Evolutionary conservation across 139 green algal species (phyloP).

Genomic region (Parachlorella kessleri): DNA sequence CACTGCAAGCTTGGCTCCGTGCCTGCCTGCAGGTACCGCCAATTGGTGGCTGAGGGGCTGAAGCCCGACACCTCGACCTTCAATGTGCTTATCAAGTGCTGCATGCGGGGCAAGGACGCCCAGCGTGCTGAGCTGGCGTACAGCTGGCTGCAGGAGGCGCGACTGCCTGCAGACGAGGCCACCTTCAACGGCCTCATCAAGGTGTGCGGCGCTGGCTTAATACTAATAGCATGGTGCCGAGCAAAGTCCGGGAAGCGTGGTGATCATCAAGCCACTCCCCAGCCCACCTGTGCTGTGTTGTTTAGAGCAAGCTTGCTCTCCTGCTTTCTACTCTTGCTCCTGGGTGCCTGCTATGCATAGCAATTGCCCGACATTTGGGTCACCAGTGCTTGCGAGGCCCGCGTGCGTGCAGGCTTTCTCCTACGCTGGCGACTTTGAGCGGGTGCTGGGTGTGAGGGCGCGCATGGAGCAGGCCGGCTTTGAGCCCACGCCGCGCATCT

Average conservation of each 20-base stretch:
- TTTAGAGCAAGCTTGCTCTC: too few species aligned
- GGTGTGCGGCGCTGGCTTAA: conserved; percentile 13
- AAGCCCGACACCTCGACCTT: conserved; percentile 58
- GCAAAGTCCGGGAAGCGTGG: too few species aligned
- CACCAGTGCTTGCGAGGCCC: too few species aligned
- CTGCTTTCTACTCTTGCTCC: too few species aligned
- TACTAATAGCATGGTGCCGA: too few species aligned
- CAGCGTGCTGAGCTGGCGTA: conserved; percentile 50
- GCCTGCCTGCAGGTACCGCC: conserved; percentile 39
- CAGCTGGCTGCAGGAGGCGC: conserved; percentile 34
- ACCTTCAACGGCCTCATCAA: conserved; percentile 64
- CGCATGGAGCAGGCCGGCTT: conserved; percentile 42
- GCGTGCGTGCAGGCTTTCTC: conserved; percentile 21
- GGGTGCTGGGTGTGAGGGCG: conserved; percentile 25
- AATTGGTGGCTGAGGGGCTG: conserved; percentile 48
- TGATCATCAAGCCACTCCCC: too few species aligned
- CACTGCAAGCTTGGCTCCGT: too few species aligned
- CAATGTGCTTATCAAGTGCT: conserved; percentile 62
- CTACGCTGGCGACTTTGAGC: conserved; percentile 35
- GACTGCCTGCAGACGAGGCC: conserved; percentile 40
- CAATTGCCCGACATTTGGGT: too few species aligned
- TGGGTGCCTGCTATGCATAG: too few species aligned
- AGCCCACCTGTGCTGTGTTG: too few species aligned
- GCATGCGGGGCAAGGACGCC: conserved; percentile 38
- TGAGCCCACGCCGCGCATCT: conserved; percentile 33